Evolutionary conservation across 352 stramenopile species (phyloP).

Genomic region (Phytophthora citricola): DNA sequence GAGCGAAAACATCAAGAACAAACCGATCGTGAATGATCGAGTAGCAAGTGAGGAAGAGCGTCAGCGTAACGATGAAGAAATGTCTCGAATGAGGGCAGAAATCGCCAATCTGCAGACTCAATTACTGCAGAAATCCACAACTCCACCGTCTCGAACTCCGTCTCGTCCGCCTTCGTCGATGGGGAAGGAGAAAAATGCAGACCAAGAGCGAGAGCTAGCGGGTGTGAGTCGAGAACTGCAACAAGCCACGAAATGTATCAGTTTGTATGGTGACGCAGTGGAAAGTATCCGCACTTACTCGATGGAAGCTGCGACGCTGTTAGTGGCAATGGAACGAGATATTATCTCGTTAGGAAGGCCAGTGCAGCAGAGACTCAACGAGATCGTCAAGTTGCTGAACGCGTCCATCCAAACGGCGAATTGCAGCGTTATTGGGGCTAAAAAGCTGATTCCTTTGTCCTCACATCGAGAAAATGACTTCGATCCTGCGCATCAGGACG

Average conservation of each 20-base stretch:
- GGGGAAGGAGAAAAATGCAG: constrained; percentile 8
- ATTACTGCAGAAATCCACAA: constrained; percentile 26
- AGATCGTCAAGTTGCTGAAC: constrained; percentile 84
- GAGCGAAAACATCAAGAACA: constrained; percentile 99
- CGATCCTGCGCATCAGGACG: constrained; percentile 17
- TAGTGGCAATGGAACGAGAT: constrained; percentile 82
- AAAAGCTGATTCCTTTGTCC: constrained; percentile 30
- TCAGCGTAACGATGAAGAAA: constrained; percentile 57
- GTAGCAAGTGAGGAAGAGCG: constrained; percentile 55
- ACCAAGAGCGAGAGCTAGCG: constrained; percentile 18
- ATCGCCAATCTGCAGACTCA: constrained; percentile 69
- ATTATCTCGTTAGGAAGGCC: constrained; percentile 73
- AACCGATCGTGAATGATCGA: constrained; percentile 96
- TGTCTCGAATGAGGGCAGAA: constrained; percentile 80
- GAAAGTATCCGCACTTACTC: constrained; percentile 64
- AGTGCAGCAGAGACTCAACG: constrained; percentile 82
- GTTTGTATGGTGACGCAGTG: constrained; percentile 52
- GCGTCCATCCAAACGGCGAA: constrained; percentile 67
- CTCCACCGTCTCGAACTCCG: constrained; percentile 31
- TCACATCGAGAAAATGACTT: constrained; percentile 11
- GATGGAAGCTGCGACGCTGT: constrained; percentile 69
- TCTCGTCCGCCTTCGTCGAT: constrained; percentile 21
- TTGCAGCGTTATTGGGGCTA: constrained; percentile 39
- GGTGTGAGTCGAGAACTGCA: constrained; percentile 38
- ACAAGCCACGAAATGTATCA: constrained; percentile 48